Evolutionary conservation across 2,329 filamentous ascomycete species (phyloP).

Genomic region (Escovopsis sp.): DNA sequence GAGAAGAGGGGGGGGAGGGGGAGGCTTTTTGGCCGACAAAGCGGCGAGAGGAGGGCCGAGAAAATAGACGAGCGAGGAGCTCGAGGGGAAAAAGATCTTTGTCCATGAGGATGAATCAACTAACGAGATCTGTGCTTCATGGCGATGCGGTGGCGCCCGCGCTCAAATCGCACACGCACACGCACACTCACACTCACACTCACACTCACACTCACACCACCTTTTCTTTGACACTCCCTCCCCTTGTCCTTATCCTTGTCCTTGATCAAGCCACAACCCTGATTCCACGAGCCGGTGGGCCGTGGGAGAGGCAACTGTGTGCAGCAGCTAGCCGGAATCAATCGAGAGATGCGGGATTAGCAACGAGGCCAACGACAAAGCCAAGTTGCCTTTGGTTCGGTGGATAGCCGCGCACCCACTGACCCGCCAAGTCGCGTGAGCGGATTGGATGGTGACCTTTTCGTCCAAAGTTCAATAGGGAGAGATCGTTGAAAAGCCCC

Average conservation of each 20-base stretch:
- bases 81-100: too few relatives aligned
- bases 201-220: neutral
- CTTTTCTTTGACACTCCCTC: too few relatives aligned
- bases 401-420: neutral
- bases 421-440: neutral
- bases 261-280: too few relatives aligned
- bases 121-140: neutral
- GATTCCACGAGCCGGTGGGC: too few relatives aligned
- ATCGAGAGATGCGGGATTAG: neutral
- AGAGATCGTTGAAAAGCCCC: too few relatives aligned
- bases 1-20: neutral
- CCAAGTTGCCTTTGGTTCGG: neutral
- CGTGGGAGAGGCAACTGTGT: too few relatives aligned
- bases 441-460: too few relatives aligned
- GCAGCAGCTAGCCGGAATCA: neutral
- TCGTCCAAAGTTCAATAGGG: too few relatives aligned
- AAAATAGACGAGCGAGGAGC: too few relatives aligned
- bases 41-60: too few relatives aligned
- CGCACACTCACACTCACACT: neutral
- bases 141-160: neutral
- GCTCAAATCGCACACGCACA: neutral
- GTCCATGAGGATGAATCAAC: neutral
- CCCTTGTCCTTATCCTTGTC: too few relatives aligned
- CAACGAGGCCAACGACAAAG: neutral
- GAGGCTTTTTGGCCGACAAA: neutral